phyloP scores from a whole-genome alignment of 2,329 filamentous ascomycete species.

The Colletotrichum euphorbiae region DNA sequence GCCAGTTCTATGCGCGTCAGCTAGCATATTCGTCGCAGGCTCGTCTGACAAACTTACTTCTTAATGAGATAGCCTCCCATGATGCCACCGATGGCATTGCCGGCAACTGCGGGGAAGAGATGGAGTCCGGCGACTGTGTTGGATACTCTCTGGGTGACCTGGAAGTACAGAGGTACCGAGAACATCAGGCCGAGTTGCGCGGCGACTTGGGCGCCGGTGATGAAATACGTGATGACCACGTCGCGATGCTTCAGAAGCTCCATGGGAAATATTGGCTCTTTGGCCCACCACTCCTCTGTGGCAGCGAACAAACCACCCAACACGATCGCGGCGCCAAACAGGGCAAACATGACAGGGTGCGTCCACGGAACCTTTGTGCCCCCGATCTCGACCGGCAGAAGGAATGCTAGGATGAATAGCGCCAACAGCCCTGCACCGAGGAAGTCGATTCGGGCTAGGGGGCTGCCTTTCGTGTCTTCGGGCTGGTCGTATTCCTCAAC shows the following conservation, averaged over 20 bases:
- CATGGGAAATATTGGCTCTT: constrained; percentile 70
- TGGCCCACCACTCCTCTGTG: constrained; percentile 48
- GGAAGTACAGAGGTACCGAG: constrained; percentile 76
- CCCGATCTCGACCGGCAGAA: constrained; percentile 66
- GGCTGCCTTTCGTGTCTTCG: constrained; percentile 42
- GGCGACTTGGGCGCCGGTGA: constrained; percentile 63
- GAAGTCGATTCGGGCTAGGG: constrained; percentile 63
- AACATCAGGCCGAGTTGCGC: constrained; percentile 69
- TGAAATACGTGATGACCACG: constrained; percentile 64
- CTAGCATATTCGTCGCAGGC: not conserved
- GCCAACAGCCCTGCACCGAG: constrained; percentile 68
- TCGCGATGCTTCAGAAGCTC: constrained; percentile 63
- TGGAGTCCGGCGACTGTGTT: constrained; percentile 70
- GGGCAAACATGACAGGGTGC: constrained; percentile 58
- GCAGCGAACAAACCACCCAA: constrained; percentile 31
- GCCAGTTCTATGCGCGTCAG: constrained; percentile 59
- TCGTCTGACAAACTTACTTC: constrained; percentile 44
- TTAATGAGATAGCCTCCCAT: constrained; percentile 68
- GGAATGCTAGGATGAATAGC: constrained; percentile 66
- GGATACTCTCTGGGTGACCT: constrained; percentile 68
- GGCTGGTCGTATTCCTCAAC: constrained; percentile 6
- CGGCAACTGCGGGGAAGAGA: constrained; percentile 74
- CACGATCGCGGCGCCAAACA: constrained; percentile 48
- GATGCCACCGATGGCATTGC: constrained; percentile 74
- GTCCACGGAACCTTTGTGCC: constrained; percentile 67